These are phyloP conservation scores for Zymoseptoria tritici DNA, from an alignment of 2,329 filamentous ascomycete species.

Conservation along the genomic window DNA sequence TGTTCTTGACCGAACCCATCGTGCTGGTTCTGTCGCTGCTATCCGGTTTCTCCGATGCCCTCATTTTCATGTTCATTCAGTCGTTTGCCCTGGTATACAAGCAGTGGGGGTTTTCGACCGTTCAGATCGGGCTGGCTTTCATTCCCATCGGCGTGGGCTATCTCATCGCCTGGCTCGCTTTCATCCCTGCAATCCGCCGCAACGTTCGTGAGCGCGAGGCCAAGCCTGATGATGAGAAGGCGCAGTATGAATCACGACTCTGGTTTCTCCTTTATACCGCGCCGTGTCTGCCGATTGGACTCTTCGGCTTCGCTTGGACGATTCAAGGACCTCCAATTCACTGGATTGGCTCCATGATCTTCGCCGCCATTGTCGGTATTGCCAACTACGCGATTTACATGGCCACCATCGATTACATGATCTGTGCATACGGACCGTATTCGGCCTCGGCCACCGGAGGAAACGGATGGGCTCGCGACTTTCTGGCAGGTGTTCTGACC, in stretches of 20 bases:
- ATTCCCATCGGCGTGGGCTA: conserved; percentile 64
- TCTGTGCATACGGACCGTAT: conserved; percentile 66
- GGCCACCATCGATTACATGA: conserved; percentile 72
- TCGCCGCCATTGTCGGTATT: conserved; percentile 60
- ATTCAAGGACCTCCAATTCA: conserved; percentile 56
- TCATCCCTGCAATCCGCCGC: conserved; percentile 50
- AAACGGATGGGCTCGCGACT: conserved; percentile 67
- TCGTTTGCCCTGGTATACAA: conserved; percentile 62
- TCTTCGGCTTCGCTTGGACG: conserved; percentile 68
- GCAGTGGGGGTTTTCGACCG: conserved; percentile 58
- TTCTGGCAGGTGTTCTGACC: conserved; percentile 65
- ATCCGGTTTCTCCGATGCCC: conserved; percentile 65
- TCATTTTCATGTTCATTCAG: conserved; percentile 77
- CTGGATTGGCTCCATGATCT: conserved; percentile 65
- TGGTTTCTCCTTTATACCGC: conserved; percentile 58
- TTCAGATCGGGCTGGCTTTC: conserved; percentile 55
- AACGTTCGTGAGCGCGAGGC: conserved; percentile 42
- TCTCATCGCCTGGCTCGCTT: conserved; percentile 54
- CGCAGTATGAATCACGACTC: conserved; percentile 60
- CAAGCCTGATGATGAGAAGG: conserved; percentile 43
- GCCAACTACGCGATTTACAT: conserved; percentile 59
- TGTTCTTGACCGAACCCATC: conserved; percentile 72
- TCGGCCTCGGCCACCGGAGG: conserved; percentile 69
- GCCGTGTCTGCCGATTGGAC: conserved; percentile 59
- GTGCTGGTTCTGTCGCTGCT: conserved; percentile 64